Evolutionary conservation across 2,329 filamentous ascomycete genomes (phyloP).

Genomic region (Bipolaris gigantea): DNA sequence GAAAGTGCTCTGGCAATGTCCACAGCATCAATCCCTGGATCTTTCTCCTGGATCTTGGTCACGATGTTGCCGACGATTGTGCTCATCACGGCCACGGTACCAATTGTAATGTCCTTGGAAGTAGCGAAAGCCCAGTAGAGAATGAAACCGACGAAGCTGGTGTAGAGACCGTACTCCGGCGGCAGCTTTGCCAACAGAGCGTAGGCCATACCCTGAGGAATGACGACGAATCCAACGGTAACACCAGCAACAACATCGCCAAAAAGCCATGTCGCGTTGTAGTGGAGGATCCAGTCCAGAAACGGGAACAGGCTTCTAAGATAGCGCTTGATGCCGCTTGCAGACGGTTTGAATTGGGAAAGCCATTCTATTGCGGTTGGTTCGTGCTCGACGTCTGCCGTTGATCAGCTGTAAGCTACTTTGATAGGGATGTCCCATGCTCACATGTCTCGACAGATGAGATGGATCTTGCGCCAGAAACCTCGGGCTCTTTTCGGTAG

Average conservation of each 20-base stretch:
- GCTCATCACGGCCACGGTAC: constrained; percentile 96
- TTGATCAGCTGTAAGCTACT: constrained; percentile 43
- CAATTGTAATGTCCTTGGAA: constrained; percentile 97
- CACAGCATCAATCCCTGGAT: constrained; percentile 44
- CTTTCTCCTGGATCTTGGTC: constrained; percentile 56
- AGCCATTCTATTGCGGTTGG: constrained; percentile 77
- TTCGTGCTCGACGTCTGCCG: constrained; percentile 79
- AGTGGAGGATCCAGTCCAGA: constrained; percentile 81
- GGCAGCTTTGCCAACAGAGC: constrained; percentile 79
- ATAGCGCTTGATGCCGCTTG: constrained; percentile 60
- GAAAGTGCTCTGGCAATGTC: constrained; percentile 79
- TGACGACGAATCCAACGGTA: constrained; percentile 76
- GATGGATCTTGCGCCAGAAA: constrained; percentile 75
- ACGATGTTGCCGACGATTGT: constrained; percentile 86
- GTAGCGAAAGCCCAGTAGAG: constrained; percentile 98
- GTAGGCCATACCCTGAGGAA: constrained; percentile 98
- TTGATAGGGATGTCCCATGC: neutral
- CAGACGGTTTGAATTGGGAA: constrained; percentile 62
- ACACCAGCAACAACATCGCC: constrained; percentile 87
- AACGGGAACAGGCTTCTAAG: constrained; percentile 80
- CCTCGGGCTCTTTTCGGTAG: constrained; percentile 68
- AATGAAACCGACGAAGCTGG: constrained; percentile 92
- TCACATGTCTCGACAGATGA: constrained; percentile 60
- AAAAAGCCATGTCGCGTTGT: constrained; percentile 85
- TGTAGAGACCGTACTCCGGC: constrained; percentile 84